Percentiles rank a stretch among this genome's conserved stretches.
Conservation (phyloP, 2,329 filamentous ascomycete species). For the Claviceps maximensis region DNA sequence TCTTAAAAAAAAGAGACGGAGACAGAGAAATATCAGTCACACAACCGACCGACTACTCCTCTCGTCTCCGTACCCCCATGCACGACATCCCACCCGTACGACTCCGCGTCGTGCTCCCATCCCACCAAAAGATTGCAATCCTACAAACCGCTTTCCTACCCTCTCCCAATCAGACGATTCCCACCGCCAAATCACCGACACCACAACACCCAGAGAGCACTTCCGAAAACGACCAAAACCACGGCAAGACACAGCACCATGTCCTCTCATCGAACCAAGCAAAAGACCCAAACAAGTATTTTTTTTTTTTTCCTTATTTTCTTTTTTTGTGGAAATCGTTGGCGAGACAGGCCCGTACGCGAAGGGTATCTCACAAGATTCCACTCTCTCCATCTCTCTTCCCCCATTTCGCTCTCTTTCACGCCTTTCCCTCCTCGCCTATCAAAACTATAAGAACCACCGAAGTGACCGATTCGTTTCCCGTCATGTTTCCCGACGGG, state of each 20-base stretch:
- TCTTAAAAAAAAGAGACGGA: background rate
- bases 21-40: background rate
- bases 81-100: background rate
- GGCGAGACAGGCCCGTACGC: background rate
- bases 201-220: background rate
- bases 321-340: background rate
- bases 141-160: background rate
- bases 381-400: too few relatives aligned
- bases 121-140: background rate
- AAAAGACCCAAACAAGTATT: too few relatives aligned
- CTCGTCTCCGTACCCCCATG: background rate
- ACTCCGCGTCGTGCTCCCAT: background rate
- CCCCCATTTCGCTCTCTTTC: too few relatives aligned
- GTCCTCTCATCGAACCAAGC: background rate
- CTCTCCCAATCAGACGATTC: background rate
- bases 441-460: background rate
- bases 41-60: background rate
- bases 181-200: background rate
- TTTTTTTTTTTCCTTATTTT: too few relatives aligned
- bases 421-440: background rate
- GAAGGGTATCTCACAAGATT: background rate
- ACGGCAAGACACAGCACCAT: background rate
- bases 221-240: background rate
- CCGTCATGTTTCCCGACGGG: background rate
- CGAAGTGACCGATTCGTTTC: background rate